Conservation (phyloP, 129 eudicot genomes). For the Dittrichia graveolens region DNA sequence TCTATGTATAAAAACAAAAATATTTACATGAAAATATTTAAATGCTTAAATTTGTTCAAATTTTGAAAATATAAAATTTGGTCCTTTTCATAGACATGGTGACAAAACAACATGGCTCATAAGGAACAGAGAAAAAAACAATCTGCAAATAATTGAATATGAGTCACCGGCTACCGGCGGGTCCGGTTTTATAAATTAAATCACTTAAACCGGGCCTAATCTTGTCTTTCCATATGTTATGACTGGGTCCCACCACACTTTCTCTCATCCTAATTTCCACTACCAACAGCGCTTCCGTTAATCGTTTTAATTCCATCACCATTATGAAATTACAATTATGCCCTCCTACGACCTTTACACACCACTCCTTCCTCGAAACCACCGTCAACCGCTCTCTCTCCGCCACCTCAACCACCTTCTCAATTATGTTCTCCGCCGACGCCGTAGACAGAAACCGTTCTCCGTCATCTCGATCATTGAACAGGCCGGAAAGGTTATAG, state of each 20-base stretch:
- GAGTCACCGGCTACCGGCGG: constrained; percentile 23
- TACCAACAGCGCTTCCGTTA: constrained; percentile 65
- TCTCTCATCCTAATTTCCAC: constrained; percentile 52
- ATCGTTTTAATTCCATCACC: constrained; percentile 44
- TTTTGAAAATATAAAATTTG: neutral
- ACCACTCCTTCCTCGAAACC: constrained; percentile 31
- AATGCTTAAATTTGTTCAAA: neutral
- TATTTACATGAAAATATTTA: neutral
- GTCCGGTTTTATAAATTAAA: constrained; percentile 43
- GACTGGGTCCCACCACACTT: constrained; percentile 39
- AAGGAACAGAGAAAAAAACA: neutral
- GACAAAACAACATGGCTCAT: neutral
- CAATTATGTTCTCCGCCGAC: constrained; percentile 40
- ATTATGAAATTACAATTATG: constrained; percentile 45
- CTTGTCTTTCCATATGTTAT: constrained; percentile 56
- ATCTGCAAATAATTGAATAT: constrained; percentile 28
- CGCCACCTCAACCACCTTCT: constrained; percentile 47
- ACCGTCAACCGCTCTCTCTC: constrained; percentile 45
- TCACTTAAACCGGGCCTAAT: constrained; percentile 43
- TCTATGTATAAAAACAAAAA: neutral
- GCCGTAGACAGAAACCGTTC: constrained; percentile 53
- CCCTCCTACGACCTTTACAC: constrained; percentile 53
- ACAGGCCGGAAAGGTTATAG: constrained; percentile 26
- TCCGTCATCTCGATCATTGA: constrained; percentile 23
- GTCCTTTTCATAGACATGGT: neutral